Conservation (phyloP, 805 yeast species). For the Wickerhamiella cacticola region DNA sequence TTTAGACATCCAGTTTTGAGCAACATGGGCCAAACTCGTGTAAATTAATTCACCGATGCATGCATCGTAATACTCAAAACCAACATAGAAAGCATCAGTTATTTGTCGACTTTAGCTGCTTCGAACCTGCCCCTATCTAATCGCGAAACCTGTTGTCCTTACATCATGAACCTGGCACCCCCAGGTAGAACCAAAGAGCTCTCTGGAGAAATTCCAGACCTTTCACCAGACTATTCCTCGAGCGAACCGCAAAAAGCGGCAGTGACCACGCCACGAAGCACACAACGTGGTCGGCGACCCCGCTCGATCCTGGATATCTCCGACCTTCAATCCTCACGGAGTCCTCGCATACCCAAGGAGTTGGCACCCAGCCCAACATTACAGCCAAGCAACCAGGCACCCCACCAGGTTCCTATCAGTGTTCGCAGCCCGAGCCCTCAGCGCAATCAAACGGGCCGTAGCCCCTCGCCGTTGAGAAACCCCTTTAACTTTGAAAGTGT, state of each 20-base stretch:
- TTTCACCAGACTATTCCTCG: neutral
- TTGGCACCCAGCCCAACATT: neutral
- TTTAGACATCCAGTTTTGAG: too few relatives aligned
- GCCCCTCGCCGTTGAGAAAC: constrained; percentile 14
- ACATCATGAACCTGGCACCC: constrained; percentile 3
- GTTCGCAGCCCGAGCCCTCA: constrained; percentile 5
- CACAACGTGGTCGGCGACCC: neutral
- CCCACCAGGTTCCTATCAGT: neutral
- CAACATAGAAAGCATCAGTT: too few relatives aligned
- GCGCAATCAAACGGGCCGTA: constrained; percentile 4
- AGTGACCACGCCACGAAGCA: neutral
- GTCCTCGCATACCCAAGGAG: neutral
- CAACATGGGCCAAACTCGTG: too few relatives aligned
- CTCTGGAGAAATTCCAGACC: neutral
- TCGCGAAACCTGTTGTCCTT: neutral
- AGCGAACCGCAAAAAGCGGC: neutral
- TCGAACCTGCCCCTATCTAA: neutral
- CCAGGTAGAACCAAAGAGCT: constrained; percentile 3
- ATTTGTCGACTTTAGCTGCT: too few relatives aligned
- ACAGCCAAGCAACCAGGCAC: too few relatives aligned
- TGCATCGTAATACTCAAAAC: too few relatives aligned
- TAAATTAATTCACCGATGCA: too few relatives aligned
- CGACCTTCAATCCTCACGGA: neutral
- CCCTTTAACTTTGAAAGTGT: constrained; percentile 62
- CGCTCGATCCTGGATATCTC: constrained; percentile 1